Evolutionary conservation across 495 filamentous ascomycete species (phyloP).

Genomic region (Penicillium riverlandense): DNA sequence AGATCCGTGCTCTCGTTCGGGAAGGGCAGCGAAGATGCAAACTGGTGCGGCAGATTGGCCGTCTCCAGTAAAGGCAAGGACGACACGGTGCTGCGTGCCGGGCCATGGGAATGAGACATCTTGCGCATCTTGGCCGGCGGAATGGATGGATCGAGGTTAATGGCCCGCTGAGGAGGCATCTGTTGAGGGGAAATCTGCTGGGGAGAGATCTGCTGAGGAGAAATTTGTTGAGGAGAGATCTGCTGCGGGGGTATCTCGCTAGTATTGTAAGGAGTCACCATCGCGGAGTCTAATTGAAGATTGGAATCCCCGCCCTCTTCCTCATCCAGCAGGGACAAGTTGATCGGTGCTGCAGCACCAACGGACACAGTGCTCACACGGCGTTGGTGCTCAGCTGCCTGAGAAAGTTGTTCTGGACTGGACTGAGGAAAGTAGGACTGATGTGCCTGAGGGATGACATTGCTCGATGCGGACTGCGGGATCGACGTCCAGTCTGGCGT

Average conservation of each 20-base stretch:
- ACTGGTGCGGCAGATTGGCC: slow-evolving; percentile 31
- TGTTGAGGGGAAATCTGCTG: too few species aligned
- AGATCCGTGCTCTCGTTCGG: slow-evolving; percentile 72
- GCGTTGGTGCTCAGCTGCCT: slow-evolving; percentile 26
- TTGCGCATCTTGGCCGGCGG: slow-evolving; percentile 40
- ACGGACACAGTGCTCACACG: slow-evolving; percentile 11
- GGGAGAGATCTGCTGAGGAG: too few species aligned
- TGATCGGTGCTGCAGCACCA: slow-evolving; percentile 51
- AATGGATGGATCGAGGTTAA: slow-evolving; percentile 19
- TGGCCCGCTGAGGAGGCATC: slow-evolving; percentile 12
- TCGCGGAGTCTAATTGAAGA: slow-evolving; percentile 18
- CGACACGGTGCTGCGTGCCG: slow-evolving; percentile 25
- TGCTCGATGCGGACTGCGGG: slow-evolving; percentile 18
- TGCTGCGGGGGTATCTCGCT: slow-evolving; percentile 12
- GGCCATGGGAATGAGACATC: slow-evolving; percentile 26
- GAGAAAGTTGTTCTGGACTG: slow-evolving; percentile 42
- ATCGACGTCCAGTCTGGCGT: slow-evolving; percentile 37
- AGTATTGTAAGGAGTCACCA: slow-evolving; percentile 12
- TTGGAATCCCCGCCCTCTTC: slow-evolving; percentile 36
- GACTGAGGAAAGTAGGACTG: slow-evolving; percentile 46
- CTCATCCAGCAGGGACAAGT: slow-evolving; percentile 68
- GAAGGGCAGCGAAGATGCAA: slow-evolving; percentile 37
- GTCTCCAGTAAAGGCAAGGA: slow-evolving; percentile 30
- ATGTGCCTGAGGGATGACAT: slow-evolving; percentile 22
- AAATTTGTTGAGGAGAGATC: too few species aligned